Percentiles rank a stretch among this genome's conserved stretches.
phyloP scores from a whole-genome alignment of 345 rosid genomes.

The Eucalyptus marginata region DNA sequence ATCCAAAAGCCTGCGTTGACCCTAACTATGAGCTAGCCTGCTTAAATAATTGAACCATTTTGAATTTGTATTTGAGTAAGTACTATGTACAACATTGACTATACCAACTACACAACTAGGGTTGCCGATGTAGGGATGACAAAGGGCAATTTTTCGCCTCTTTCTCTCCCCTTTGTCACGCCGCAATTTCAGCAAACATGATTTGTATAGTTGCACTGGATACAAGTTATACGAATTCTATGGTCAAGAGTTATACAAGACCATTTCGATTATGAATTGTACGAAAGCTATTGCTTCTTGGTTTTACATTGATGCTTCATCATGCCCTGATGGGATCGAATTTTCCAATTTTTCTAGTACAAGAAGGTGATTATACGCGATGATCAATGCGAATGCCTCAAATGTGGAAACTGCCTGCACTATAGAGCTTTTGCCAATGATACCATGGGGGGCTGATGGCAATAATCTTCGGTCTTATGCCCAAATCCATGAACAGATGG shows the following conservation, averaged over 20 bases:
- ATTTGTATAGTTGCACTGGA: fast-evolving
- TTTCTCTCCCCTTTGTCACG: fast-evolving
- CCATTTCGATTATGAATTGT: neutral
- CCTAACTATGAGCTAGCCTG: fast-evolving
- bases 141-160: neutral
- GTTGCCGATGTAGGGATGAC: too few species aligned
- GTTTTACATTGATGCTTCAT: neutral
- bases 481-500: neutral
- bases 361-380: fast-evolving
- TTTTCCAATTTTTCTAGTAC: neutral
- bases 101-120: fast-evolving
- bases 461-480: neutral
- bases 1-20: fast-evolving
- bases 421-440: neutral
- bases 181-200: fast-evolving
- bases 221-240: neutral
- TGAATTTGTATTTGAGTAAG: neutral
- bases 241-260: fast-evolving
- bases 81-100: neutral
- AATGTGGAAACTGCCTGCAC: neutral
- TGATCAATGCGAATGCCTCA: neutral
- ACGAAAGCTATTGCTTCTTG: fast-evolving
- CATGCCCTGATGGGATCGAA: neutral
- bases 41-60: neutral
- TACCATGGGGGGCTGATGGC: neutral